Conservation (phyloP, 768 basidiomycete genomes). For the Leccinellum rugosiceps region DNA sequence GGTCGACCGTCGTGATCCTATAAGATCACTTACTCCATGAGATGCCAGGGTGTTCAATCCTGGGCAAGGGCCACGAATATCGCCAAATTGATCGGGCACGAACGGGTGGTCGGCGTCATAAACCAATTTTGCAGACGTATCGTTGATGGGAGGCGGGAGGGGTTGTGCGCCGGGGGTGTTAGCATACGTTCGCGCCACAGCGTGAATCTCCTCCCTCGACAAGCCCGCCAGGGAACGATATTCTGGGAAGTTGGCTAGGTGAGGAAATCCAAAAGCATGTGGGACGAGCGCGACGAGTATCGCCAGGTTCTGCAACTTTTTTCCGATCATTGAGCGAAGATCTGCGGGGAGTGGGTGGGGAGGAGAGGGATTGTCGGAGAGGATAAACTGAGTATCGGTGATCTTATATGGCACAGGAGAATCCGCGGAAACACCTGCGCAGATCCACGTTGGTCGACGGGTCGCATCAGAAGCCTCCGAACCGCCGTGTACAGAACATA, state of each 20-base stretch:
- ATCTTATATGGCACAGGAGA: conserved; percentile 3
- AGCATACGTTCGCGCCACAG: conserved; percentile 9
- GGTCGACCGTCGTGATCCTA: no score
- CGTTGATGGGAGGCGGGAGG: conserved; percentile 20
- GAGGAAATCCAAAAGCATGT: conserved; percentile 7
- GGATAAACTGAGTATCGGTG: neutral
- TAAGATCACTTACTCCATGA: conserved; percentile 20
- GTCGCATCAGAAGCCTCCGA: neutral
- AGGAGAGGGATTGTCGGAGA: neutral
- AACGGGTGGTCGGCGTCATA: conserved; percentile 21
- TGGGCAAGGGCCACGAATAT: conserved; percentile 25
- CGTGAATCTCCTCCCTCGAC: conserved; percentile 14
- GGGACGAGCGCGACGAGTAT: conserved; percentile 6
- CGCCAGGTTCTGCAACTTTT: conserved; percentile 7
- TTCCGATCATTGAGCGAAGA: neutral
- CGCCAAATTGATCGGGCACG: conserved; percentile 8
- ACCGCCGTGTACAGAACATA: neutral
- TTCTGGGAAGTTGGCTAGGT: conserved; percentile 16
- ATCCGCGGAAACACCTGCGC: neutral
- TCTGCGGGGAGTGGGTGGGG: neutral
- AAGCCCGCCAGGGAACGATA: conserved; percentile 21
- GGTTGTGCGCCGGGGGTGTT: conserved; percentile 24
- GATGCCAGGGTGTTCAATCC: conserved; percentile 25
- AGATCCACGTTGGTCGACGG: neutral
- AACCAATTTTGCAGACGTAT: conserved; percentile 24